These are phyloP conservation scores for Suhomyces tanzawaensis DNA, from an alignment of 805 yeast genomes.

Conservation along the genomic window DNA sequence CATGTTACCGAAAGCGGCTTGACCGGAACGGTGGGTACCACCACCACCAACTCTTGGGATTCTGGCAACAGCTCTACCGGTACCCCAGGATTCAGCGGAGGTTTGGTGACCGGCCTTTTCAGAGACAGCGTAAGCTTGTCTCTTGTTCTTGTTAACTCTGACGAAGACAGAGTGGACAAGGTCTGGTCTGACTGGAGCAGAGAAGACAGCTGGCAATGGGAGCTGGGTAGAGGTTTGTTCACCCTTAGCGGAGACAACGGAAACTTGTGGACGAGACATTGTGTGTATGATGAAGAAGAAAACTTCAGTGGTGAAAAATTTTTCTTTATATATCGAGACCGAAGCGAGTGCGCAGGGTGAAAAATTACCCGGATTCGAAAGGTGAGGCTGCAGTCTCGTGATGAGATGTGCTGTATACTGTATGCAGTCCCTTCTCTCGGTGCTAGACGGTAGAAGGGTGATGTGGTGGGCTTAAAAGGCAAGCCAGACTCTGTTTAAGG, in stretches of 20 bases:
- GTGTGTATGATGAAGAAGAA: constrained; percentile 19
- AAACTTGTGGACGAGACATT: constrained; percentile 90
- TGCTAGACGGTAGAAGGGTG: too few relatives aligned
- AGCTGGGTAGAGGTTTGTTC: constrained; percentile 79
- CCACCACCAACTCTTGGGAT: constrained; percentile 99
- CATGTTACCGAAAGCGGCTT: constrained; percentile 99
- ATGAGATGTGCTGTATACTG: too few relatives aligned
- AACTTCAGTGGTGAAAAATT: constrained; percentile 14
- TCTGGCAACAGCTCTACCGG: constrained; percentile 99
- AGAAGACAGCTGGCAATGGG: constrained; percentile 97
- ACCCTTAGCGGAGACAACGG: constrained; percentile 88
- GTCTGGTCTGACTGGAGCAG: constrained; percentile 99
- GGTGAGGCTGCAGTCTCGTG: background rate
- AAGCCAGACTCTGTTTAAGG: too few relatives aligned
- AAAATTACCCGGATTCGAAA: background rate
- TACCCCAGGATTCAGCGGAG: constrained; percentile 99
- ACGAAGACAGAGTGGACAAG: constrained; percentile 98
- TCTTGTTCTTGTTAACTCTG: constrained; percentile 99
- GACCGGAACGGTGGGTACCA: constrained; percentile 99
- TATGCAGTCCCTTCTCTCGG: too few relatives aligned
- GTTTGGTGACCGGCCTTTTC: constrained; percentile 99
- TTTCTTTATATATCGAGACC: constrained; percentile 8
- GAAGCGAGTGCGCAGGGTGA: background rate
- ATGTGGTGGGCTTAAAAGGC: too few relatives aligned
- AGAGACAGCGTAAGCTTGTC: constrained; percentile 99